Evolutionary conservation across 768 basidiomycete species (phyloP).

Genomic region (Pulveroboletus ravenelii): DNA sequence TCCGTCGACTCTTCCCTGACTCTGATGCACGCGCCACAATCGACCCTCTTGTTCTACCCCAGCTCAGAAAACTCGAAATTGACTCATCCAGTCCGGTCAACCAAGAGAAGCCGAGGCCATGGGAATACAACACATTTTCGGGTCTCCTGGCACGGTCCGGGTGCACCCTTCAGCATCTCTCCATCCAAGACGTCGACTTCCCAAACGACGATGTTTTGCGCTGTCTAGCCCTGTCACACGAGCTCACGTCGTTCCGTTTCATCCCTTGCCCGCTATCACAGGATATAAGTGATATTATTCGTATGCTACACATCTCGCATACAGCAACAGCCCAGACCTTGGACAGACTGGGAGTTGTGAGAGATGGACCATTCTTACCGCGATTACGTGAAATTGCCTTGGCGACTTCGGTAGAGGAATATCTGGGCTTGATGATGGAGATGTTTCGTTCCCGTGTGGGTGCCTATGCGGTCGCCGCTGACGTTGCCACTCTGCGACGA

Average conservation of each 20-base stretch:
- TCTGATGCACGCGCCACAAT: conserved; percentile 1
- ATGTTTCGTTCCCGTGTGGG: conserved; percentile 11
- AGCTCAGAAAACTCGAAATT: conserved; percentile 18
- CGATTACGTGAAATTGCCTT: conserved; percentile 13
- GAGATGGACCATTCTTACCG: conserved; percentile 1
- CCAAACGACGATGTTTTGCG: conserved; percentile 15
- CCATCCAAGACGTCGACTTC: conserved; percentile 14
- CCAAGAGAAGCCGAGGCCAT: too few relatives aligned
- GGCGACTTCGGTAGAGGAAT: conserved; percentile 11
- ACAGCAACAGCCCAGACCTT: too few relatives aligned
- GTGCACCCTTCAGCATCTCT: conserved; percentile 11
- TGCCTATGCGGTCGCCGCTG: not conserved
- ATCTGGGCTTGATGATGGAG: conserved; percentile 5
- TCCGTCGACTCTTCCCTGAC: conserved; percentile 7
- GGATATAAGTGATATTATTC: conserved; percentile 7
- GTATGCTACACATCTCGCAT: not conserved
- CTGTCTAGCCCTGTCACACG: conserved; percentile 13
- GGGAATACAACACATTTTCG: conserved; percentile 5
- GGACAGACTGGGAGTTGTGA: too few relatives aligned
- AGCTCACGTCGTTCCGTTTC: conserved; percentile 10
- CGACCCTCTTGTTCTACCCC: conserved; percentile 15
- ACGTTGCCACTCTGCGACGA: conserved; percentile 4
- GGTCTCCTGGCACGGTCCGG: conserved; percentile 15
- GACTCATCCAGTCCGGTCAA: conserved; percentile 1
- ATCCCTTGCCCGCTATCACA: conserved; percentile 19